A percentile compares a stretch with the other conserved stretches of the same genome.
Conservation (phyloP, 2,329 filamentous ascomycete genomes). For the Hypoxylon sp. region DNA sequence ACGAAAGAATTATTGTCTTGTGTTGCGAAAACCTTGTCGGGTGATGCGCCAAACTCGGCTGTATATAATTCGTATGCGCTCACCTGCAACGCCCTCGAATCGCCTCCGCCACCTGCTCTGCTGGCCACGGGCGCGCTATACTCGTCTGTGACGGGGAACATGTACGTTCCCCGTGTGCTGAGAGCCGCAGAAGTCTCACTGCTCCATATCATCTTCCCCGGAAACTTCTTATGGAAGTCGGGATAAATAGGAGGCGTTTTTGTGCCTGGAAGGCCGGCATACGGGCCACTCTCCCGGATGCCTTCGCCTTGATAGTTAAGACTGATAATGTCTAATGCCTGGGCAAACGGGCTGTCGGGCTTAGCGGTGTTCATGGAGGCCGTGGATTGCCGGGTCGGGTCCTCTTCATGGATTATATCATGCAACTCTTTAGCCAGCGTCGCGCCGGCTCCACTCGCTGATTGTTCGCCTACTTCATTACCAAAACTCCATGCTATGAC, state of each 20-base stretch:
- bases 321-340: conserved; percentile 59
- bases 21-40: conserved; percentile 66
- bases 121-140: conserved; percentile 55
- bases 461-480: conserved; percentile 67
- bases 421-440: conserved; percentile 47
- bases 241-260: conserved; percentile 52
- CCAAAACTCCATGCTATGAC: conserved; percentile 67
- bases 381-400: conserved; percentile 28
- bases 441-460: conserved; percentile 34
- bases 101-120: conserved; percentile 57
- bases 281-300: conserved; percentile 51
- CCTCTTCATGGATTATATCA: conserved; percentile 47
- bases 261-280: conserved; percentile 38
- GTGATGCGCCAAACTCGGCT: conserved; percentile 62
- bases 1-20: conserved; percentile 66
- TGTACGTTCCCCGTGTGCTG: conserved; percentile 65
- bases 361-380: conserved; percentile 29
- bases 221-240: conserved; percentile 61
- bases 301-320: conserved; percentile 61
- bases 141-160: conserved; percentile 64
- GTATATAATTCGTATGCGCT: conserved; percentile 68
- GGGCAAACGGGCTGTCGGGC: conserved; percentile 27
- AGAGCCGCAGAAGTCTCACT: conserved; percentile 62
- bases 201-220: conserved; percentile 62
- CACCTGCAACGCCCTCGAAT: conserved; percentile 52